Base-by-base conservation (phyloP, 441 rosid species). In the Omphalea diandra region DNA sequence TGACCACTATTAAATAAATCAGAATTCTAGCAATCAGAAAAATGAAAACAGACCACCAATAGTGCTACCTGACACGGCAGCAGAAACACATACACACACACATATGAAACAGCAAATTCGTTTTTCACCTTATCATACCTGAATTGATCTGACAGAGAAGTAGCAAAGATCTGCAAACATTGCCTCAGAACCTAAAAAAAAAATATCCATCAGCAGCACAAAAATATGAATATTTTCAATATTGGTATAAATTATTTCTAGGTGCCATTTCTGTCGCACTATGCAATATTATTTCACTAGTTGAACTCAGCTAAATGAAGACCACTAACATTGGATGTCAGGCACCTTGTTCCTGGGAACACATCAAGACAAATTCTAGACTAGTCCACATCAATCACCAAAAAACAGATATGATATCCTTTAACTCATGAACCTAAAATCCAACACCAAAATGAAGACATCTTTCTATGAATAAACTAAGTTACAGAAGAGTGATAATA, bases 111-210 rank as follows among this genome's bases (percentile, higher is more conserved):
- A 67, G 64, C 35, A 77, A 76, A 54, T n/a, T 52, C 61, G 59
- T 38, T 10, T 70, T 63, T 67, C 69, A 65, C 26, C 75, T 63
- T 67, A 67, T 69, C 75, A 81, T 83, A 95, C 99, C 98, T 92
- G 98, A 73, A 95, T 87, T 40, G 99, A 95, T 77, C 89, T 88
- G 68, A 92, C 99, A 41, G 98, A 85, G 75, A 95, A 92, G 78
- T 95, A 95, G 85, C 99, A 95, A 83, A 95, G 98, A 85, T 95
- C 97, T 70, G 99, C 99, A 83, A 92, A 95, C 88, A 95, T 90
- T 70, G 99, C 99, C 83, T 95, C 99, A 40, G 99, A 92, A 67
- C 99, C 98, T 95, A 71, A 83, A 72, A 44, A 29, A 40, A 20
- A 33, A n/a, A n/a, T n/a, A 22, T 4, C 63, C 69, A 68, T 52